Evolutionary conservation across 495 filamentous ascomycete species (phyloP).

Genomic region (Bombardia bombarda): DNA sequence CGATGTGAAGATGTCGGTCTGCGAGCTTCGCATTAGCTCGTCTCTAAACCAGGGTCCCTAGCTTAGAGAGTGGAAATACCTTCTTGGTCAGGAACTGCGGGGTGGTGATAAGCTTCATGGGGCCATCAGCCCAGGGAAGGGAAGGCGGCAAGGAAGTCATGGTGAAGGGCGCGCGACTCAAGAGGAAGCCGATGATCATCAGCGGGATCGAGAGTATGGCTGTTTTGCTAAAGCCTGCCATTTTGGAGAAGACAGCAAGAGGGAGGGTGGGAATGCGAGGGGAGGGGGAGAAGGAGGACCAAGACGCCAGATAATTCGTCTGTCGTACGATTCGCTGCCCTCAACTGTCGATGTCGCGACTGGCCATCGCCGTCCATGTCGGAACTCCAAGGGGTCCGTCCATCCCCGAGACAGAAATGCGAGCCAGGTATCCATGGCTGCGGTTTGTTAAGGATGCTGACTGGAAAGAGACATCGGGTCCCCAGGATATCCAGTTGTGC

Average conservation of each 20-base stretch:
- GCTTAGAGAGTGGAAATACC: no score
- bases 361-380: no score
- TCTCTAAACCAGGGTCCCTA: neutral
- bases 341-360: no score
- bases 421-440: no score
- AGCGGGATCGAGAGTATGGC: slow-evolving; percentile 21
- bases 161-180: slow-evolving; percentile 34
- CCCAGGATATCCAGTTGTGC: no score
- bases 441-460: no score
- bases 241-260: slow-evolving; percentile 2
- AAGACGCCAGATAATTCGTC: neutral
- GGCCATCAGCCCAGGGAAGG: slow-evolving; percentile 41
- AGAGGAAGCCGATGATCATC: slow-evolving; percentile 27
- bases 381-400: no score
- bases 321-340: slow-evolving; percentile 15
- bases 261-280: neutral
- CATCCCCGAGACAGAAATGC: no score
- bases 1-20: slow-evolving; percentile 43
- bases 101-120: slow-evolving; percentile 39
- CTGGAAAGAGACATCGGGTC: no score
- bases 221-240: slow-evolving; percentile 10
- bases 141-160: slow-evolving; percentile 30
- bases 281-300: neutral
- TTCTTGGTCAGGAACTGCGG: slow-evolving; percentile 38
- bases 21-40: neutral